phyloP scores from a whole-genome alignment of 805 yeast species.

The Blastobotrys terrestris region DNA sequence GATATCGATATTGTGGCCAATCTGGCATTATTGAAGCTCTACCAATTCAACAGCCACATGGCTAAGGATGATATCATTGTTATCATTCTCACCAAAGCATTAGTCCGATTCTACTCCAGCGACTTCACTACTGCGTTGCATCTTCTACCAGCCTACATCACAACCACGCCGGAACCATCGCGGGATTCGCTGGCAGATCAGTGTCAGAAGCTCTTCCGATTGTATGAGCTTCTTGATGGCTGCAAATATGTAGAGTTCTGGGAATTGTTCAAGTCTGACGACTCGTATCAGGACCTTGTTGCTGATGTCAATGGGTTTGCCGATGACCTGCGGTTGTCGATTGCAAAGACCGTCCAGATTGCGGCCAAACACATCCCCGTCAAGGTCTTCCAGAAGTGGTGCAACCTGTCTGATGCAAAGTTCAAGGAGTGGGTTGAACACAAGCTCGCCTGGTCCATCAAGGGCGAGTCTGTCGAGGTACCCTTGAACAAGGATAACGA shows the following conservation, averaged over 20 bases:
- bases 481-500: conserved; percentile 27
- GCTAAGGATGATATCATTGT: conserved; percentile 35
- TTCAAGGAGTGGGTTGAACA: conserved; percentile 25
- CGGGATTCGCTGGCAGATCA: conserved; percentile 24
- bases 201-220: conserved; percentile 25
- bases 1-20: conserved; percentile 41
- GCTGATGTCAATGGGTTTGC: conserved; percentile 32
- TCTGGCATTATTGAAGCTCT: conserved; percentile 42
- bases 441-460: conserved; percentile 26
- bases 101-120: conserved; percentile 35
- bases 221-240: conserved; percentile 27
- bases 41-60: conserved; percentile 30
- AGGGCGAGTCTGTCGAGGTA: conserved; percentile 21
- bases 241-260: conserved; percentile 31
- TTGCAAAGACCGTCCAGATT: conserved; percentile 26
- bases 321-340: conserved; percentile 27
- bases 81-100: conserved; percentile 37
- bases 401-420: conserved; percentile 23
- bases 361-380: conserved; percentile 25
- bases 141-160: conserved; percentile 38
- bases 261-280: conserved; percentile 26
- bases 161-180: conserved; percentile 21
- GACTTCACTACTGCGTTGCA: conserved; percentile 43
- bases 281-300: conserved; percentile 29
- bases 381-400: conserved; percentile 27